Evolutionary conservation across 345 rosid genomes (phyloP).

Genomic region (Clarkia xantiana): DNA sequence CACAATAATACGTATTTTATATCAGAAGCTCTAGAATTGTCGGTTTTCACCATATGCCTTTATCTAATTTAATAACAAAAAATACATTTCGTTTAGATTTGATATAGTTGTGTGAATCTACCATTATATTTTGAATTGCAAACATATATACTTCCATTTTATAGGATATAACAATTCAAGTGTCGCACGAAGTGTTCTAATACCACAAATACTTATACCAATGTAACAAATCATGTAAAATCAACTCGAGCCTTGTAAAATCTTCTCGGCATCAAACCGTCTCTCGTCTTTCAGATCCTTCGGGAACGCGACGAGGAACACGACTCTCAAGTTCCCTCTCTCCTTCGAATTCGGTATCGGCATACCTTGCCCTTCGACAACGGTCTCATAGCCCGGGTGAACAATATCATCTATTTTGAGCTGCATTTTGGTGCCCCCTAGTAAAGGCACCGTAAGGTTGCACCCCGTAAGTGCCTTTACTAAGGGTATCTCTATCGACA

Average conservation of each 20-base stretch:
- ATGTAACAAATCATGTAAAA: too few species aligned
- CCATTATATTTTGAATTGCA: too few species aligned
- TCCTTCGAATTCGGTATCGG: conserved; percentile 29
- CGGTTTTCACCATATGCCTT: too few species aligned
- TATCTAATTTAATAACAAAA: too few species aligned
- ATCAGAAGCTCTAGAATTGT: too few species aligned
- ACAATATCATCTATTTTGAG: conserved; percentile 35
- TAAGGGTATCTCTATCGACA: conserved; percentile 40
- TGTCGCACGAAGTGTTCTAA: too few species aligned
- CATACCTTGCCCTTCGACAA: conserved; percentile 57
- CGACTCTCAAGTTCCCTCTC: conserved; percentile 47
- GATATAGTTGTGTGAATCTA: too few species aligned
- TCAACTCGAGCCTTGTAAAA: conserved; percentile 14
- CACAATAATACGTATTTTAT: too few species aligned
- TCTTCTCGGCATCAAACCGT: conserved; percentile 22
- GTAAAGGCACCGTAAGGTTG: conserved; percentile 36
- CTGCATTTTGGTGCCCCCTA: conserved; percentile 31
- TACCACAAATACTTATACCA: too few species aligned
- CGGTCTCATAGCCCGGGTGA: conserved; percentile 36
- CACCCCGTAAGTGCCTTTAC: conserved; percentile 53
- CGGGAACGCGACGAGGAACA: conserved; percentile 41
- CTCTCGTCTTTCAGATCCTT: conserved; percentile 32
- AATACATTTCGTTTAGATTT: too few species aligned
- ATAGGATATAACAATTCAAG: too few species aligned
- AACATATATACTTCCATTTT: too few species aligned